Evolutionary conservation across 371 early-diverging fungal species (phyloP), one percentile per base, ranked within the genome.

Genomic region (Batkoa obscura): DNA sequence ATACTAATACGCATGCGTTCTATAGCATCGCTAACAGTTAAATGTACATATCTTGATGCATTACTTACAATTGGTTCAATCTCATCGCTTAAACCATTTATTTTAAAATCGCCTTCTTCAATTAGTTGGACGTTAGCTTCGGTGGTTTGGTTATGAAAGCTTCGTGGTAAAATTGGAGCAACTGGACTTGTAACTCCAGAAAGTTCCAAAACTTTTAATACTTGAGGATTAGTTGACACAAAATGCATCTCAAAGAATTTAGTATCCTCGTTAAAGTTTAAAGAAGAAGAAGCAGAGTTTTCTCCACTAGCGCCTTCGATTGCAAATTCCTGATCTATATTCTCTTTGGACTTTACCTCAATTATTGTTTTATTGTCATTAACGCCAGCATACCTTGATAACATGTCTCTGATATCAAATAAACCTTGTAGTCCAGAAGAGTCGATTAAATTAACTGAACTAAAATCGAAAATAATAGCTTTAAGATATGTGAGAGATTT

Each of bases 401-500:
- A 62, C 49, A 74, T 68, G 32, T 66, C 65, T n/a, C 72, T 69
- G 35, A 80, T 57, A 34, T 83, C 83, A 8, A 77, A 61, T 0
- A 88, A 69, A 12, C 74, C 72, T 58, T 87, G 87, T 49, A 83
- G 63, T 32, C 86, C 90, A 0, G 88, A 81, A 32, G 78, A 74
- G 56, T 91, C 92, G 60, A 89, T 73, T 35, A 72, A 68, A 53
- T 83, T 81, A 10, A 88, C 88, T 9, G 78, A 78, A 0, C 82
- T 71, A 50, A 91, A 72, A 62, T 89, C 89, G 15, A 91, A 68
- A 17, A 91, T 64, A 23, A 91, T 60, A 0, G 89, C 81, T 3
- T 75, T 70, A 10, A 87, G 65, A 6, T 66, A 56, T 1, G 84
- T 83, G 15, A 55, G 17, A 15, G 31, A 15, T 8, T n/a, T 9